Conservation (phyloP, 75 land plant species). For the Sequoia sempervirens region DNA sequence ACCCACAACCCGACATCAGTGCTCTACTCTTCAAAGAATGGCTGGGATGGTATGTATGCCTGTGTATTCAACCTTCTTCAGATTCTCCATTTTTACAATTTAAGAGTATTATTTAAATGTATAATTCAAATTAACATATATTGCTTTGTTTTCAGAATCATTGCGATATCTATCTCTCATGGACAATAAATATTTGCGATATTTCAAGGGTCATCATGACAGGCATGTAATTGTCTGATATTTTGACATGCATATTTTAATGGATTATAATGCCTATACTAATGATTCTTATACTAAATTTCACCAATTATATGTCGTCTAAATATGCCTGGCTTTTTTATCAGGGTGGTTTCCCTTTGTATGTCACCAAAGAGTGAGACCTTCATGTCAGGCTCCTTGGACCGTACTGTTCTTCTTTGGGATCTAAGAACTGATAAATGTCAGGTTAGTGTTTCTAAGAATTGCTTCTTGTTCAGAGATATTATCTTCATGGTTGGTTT, state of each 20-base stretch:
- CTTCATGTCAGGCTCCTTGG: slow-evolving; percentile 86
- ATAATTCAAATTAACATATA: background rate
- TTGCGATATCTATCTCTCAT: slow-evolving; percentile 84
- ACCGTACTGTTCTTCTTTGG: slow-evolving; percentile 83
- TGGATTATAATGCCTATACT: background rate
- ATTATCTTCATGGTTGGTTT: background rate
- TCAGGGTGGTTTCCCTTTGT: slow-evolving; percentile 82
- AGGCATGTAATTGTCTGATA: slow-evolving; percentile 40
- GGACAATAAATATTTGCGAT: slow-evolving; percentile 94
- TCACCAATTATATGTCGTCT: background rate
- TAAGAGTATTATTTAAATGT: slow-evolving; percentile 1
- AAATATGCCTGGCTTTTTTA: background rate
- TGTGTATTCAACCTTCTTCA: background rate
- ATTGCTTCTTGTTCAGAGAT: background rate
- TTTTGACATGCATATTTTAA: background rate
- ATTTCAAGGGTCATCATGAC: slow-evolving; percentile 98
- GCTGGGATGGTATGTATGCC: slow-evolving; percentile 79
- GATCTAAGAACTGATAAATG: slow-evolving; percentile 77
- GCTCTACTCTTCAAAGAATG: slow-evolving; percentile 86
- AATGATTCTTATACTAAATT: background rate
- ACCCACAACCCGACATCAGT: slow-evolving; percentile 73
- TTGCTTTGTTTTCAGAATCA: slow-evolving; percentile 57
- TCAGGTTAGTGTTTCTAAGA: slow-evolving; percentile 42
- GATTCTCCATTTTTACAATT: background rate
- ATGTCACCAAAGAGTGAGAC: slow-evolving; percentile 66